Base-by-base conservation (phyloP, 805 yeast species). In the Dipodascus albidus region DNA sequence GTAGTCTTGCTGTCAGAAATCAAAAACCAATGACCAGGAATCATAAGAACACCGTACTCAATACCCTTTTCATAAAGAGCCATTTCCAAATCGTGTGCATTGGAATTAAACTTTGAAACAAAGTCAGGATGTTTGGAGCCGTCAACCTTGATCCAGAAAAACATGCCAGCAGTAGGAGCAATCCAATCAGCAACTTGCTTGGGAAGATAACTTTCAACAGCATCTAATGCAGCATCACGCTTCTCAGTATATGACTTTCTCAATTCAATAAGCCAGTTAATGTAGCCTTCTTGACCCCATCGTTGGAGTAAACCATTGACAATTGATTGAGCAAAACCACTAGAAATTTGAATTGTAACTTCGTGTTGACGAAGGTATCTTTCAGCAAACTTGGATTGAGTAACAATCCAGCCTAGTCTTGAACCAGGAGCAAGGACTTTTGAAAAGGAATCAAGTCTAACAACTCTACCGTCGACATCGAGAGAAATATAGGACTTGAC, bases 391-490 rank as follows among this genome's bases (percentile, higher is more conserved):
- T 63, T 59, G 48, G 73, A 71, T 67, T 85, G 89, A 56, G 85
- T 95, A 23, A 86, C 83, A 56, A 89, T 75, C 96, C 96, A 89
- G 52, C 96, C 96, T 55, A 86, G 65, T 72, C 97, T 82, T 27
- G 82, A 64, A 60, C 96, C 96, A 17, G 97, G 97, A 2, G 96
- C 96, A 53, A 90, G 71, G 23, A 89, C 89, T 73, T 89, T 89
- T 52, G 96, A 88, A 70, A 86, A 83, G 1, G 96, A 85, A 68
- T 89, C 97, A 64, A 90, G 75, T 66, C 97, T 80, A 53, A 89
- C 66, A 41, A 89, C 96, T 67, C 96, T 80, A 50, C 97, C 97
- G 59, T 90, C 96, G 17, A 76, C 72, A 68, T 89, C 97, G 60
- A 83, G 59, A 21, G 85, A 77, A 56, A 84, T 67, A 75, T 83